phyloP scores from a whole-genome alignment of 345 rosid species.

The Nasturtium officinale region DNA sequence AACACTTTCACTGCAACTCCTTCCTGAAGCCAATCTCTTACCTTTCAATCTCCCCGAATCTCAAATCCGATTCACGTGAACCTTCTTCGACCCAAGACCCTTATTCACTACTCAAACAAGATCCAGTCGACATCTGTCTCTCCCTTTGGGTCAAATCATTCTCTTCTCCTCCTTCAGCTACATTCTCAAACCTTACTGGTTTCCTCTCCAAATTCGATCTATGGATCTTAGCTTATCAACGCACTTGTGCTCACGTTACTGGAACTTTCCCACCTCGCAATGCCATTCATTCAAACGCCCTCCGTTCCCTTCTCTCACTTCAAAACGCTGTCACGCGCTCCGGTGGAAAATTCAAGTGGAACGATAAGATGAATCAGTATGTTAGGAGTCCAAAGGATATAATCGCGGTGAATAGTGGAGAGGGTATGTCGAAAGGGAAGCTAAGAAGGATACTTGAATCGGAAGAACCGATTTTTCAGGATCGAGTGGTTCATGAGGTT shows the following conservation, averaged over 20 bases:
- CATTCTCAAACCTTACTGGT: slow-evolving; percentile 76
- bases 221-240: slow-evolving; percentile 93
- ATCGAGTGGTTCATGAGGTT: slow-evolving; percentile 87
- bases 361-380: slow-evolving; percentile 63
- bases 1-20: slow-evolving; percentile 53
- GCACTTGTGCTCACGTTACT: slow-evolving; percentile 72
- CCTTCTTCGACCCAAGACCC: slow-evolving; percentile 45
- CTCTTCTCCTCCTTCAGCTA: slow-evolving; percentile 63
- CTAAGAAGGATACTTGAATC: slow-evolving; percentile 53
- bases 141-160: slow-evolving; percentile 93
- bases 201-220: slow-evolving; percentile 88
- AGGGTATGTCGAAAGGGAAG: slow-evolving; percentile 60
- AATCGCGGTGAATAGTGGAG: slow-evolving; percentile 35
- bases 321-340: slow-evolving; percentile 58
- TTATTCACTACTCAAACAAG: slow-evolving; percentile 70
- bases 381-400: slow-evolving; percentile 71
- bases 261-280: slow-evolving; percentile 93
- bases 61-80: slow-evolving; percentile 23
- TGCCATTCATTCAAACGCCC: slow-evolving; percentile 65
- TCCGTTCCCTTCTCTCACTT: slow-evolving; percentile 75
- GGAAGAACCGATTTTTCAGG: slow-evolving; percentile 76
- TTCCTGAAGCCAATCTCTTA: slow-evolving; percentile 43
- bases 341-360: slow-evolving; percentile 66
- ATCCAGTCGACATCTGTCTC: slow-evolving; percentile 75
- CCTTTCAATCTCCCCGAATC: slow-evolving; percentile 36